phyloP scores from a whole-genome alignment of 176 grass and related monocot genomes.

The Bromus sterilis region DNA sequence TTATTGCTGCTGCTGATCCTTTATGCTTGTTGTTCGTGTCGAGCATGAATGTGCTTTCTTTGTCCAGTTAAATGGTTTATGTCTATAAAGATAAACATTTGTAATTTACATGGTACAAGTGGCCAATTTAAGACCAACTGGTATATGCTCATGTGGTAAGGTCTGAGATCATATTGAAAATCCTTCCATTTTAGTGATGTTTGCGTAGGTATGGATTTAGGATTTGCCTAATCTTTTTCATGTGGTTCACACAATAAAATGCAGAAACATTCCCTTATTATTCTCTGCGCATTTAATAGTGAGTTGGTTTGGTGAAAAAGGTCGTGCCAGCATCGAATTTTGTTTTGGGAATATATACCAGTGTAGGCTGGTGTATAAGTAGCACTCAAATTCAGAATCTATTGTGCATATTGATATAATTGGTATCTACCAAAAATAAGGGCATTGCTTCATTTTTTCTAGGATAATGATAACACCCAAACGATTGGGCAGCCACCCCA shows the following conservation, averaged over 20 bases:
- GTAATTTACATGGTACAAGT: no score
- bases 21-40: neutral
- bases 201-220: neutral
- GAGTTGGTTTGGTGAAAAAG: neutral
- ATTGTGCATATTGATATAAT: neutral
- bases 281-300: neutral
- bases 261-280: neutral
- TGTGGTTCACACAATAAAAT: neutral
- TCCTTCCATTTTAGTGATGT: neutral
- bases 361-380: neutral
- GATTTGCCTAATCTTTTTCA: neutral
- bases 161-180: neutral
- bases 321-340: neutral
- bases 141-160: neutral
- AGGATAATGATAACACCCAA: no score
- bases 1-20: neutral
- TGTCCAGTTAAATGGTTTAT: neutral
- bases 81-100: neutral
- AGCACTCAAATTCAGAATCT: neutral
- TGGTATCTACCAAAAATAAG: no score
- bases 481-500: no score
- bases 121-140: neutral
- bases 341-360: neutral
- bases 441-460: no score
- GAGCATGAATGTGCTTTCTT: neutral